Conservation (phyloP, 106 monocot species). For the Allium sativum region DNA sequence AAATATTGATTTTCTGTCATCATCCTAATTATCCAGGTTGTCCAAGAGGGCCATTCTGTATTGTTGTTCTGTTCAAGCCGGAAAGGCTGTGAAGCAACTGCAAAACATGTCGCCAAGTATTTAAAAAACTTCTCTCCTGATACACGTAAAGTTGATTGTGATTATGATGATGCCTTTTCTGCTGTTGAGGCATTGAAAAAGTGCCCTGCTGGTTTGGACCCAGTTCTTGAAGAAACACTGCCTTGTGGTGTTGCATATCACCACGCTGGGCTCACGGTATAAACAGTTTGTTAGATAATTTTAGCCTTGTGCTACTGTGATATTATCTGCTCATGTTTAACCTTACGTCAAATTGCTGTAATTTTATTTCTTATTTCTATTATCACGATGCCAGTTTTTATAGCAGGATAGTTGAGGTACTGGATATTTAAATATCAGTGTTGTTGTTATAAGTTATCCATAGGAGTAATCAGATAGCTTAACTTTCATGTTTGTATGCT, state of each 20-base stretch:
- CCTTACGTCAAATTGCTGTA: no score
- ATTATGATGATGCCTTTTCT: constrained; percentile 43
- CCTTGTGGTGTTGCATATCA: constrained; percentile 95
- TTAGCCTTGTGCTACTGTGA: no score
- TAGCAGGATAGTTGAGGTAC: no score
- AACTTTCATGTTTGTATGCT: no score
- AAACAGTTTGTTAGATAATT: no score
- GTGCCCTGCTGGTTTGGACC: constrained; percentile 88
- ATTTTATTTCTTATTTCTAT: no score
- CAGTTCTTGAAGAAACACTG: constrained; percentile 74
- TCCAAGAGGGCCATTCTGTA: constrained; percentile 93
- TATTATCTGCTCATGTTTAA: no score
- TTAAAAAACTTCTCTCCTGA: constrained; percentile 23
- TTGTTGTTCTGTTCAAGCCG: constrained; percentile 89
- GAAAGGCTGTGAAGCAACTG: constrained; percentile 98
- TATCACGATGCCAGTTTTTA: no score
- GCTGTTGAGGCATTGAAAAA: constrained; percentile 71
- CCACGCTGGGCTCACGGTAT: constrained; percentile 97
- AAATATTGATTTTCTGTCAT: neutral
- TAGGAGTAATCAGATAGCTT: no score
- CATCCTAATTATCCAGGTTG: constrained; percentile 38
- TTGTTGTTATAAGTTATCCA: no score
- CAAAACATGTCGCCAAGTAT: constrained; percentile 70
- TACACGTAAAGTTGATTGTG: constrained; percentile 23
- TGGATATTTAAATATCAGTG: no score